Percentiles rank a stretch among this genome's conserved stretches.
Evolutionary conservation across 192 early-diverging fungal species (phyloP).

Genomic region (Spinellus fusiger): DNA sequence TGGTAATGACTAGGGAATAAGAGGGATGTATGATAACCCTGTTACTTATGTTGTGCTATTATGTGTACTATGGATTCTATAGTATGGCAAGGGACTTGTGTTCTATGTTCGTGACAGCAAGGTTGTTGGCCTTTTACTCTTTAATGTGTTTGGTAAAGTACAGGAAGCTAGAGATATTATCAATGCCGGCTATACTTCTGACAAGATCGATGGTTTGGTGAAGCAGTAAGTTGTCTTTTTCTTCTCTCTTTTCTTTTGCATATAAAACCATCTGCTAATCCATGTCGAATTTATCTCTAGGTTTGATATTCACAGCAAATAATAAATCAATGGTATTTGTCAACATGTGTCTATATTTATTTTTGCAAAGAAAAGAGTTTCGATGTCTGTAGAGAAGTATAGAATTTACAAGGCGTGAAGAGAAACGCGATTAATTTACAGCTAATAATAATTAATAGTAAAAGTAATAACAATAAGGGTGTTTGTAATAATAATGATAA

Average conservation of each 20-base stretch:
- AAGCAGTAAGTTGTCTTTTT: slow-evolving; percentile 19
- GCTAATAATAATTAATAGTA: not conserved
- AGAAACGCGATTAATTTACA: not conserved
- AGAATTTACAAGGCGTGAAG: too few relatives aligned
- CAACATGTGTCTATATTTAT: too few relatives aligned
- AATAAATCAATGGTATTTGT: not conserved
- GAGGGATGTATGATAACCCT: not conserved
- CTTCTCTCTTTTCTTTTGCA: not conserved
- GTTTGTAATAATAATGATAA: not conserved
- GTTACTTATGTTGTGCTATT: not conserved
- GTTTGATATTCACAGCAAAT: slow-evolving; percentile 6
- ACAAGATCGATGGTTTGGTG: slow-evolving; percentile 24
- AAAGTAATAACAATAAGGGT: not conserved
- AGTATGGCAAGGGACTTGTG: slow-evolving; percentile 56
- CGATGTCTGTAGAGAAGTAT: too few relatives aligned
- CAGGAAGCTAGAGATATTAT: slow-evolving; percentile 57
- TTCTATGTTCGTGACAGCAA: slow-evolving; percentile 50
- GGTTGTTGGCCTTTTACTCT: slow-evolving; percentile 53
- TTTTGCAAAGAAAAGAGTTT: too few relatives aligned
- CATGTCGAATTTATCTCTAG: not conserved
- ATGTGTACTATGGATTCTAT: not conserved
- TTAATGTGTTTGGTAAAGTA: slow-evolving; percentile 57
- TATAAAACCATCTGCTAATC: not conserved
- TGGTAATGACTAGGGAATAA: slow-evolving; percentile 16
- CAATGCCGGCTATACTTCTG: slow-evolving; percentile 21